Evolutionary conservation across 805 yeast species (phyloP).

Genomic region (Spathaspora girioi): DNA sequence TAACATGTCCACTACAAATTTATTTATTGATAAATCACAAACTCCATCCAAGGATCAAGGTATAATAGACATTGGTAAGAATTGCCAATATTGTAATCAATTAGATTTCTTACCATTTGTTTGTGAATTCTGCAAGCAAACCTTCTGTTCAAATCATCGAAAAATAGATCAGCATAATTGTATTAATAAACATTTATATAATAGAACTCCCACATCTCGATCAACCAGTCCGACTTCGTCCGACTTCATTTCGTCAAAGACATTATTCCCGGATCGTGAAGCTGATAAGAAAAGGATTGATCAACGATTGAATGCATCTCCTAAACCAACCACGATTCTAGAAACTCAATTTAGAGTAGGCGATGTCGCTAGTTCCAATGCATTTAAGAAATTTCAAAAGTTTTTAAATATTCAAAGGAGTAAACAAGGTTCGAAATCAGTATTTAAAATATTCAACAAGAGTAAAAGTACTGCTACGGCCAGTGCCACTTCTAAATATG

Average conservation of each 20-base stretch:
- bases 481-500: slow-evolving; percentile 11
- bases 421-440: slow-evolving; percentile 7
- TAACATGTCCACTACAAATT: slow-evolving; percentile 6
- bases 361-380: slow-evolving; percentile 21
- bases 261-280: slow-evolving; percentile 52
- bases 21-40: slow-evolving; percentile 20
- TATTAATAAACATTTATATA: slow-evolving; percentile 12
- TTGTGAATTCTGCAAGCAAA: slow-evolving; percentile 45
- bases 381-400: slow-evolving; percentile 24
- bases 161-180: slow-evolving; percentile 31
- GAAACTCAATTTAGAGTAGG: slow-evolving; percentile 26
- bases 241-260: slow-evolving; percentile 34
- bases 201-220: slow-evolving; percentile 1
- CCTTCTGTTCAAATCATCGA: slow-evolving; percentile 52
- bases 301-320: slow-evolving; percentile 12
- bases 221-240: neutral
- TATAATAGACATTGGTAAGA: slow-evolving; percentile 55
- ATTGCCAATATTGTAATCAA: slow-evolving; percentile 49
- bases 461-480: neutral
- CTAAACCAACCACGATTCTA: slow-evolving; percentile 22
- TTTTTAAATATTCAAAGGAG: slow-evolving; percentile 21
- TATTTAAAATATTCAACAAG: slow-evolving; percentile 3
- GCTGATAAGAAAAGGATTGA: slow-evolving; percentile 36
- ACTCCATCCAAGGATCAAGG: slow-evolving; percentile 24
- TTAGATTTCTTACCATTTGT: slow-evolving; percentile 58